phyloP scores from a whole-genome alignment of 331 rosid genomes.

The Spiraea crenata region DNA sequence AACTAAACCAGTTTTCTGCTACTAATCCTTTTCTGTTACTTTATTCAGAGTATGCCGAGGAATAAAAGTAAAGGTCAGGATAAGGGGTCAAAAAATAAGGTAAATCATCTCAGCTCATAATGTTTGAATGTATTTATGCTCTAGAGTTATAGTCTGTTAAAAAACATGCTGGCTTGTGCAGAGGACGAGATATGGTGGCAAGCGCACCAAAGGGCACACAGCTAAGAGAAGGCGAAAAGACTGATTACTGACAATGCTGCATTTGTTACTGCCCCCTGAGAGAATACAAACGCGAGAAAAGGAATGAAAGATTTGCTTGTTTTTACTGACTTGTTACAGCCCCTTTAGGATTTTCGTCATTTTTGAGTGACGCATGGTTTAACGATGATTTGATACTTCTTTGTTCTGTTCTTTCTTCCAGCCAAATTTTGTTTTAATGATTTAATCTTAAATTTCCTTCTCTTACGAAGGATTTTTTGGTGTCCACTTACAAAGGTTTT shows the following conservation, averaged over 20 bases:
- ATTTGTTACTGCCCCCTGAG: not conserved
- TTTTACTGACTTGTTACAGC: constrained; percentile 11
- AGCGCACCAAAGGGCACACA: constrained; percentile 27
- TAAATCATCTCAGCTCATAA: not conserved
- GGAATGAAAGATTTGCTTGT: constrained; percentile 3
- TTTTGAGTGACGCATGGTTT: constrained; percentile 9
- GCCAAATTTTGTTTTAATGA: not conserved
- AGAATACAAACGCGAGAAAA: not conserved
- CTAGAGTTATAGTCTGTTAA: not conserved
- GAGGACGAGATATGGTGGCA: constrained; percentile 31
- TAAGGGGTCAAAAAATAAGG: constrained; percentile 23
- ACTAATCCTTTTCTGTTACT: constrained; percentile 13
- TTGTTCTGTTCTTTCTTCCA: not conserved
- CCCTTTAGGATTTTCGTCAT: constrained; percentile 6
- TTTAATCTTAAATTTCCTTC: not conserved
- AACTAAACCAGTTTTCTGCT: not conserved
- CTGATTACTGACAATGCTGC: constrained; percentile 17
- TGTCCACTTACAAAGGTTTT: not conserved
- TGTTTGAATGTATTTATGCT: not conserved
- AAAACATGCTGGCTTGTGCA: constrained; percentile 34
- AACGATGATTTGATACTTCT: not conserved
- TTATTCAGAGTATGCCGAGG: constrained; percentile 41
- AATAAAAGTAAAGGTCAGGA: constrained; percentile 26
- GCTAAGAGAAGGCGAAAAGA: constrained; percentile 50
- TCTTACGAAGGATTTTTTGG: not conserved